Conservation (phyloP, 2,329 filamentous ascomycete genomes). For the Penicillium concentricum region DNA sequence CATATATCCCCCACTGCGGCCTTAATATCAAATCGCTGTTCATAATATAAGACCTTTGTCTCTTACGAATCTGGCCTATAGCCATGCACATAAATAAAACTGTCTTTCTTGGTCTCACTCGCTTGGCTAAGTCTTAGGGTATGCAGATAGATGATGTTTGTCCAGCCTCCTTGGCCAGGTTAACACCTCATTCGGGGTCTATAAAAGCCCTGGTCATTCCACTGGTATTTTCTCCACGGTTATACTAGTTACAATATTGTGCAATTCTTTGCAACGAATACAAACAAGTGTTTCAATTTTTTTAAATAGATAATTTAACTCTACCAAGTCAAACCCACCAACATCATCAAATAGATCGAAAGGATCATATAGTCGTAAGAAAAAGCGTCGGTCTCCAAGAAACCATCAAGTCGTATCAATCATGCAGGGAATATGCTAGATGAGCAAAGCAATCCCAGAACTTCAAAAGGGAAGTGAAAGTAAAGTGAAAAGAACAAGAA, state of each 20-base stretch:
- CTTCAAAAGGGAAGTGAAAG: neutral
- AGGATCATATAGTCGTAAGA: constrained; percentile 8
- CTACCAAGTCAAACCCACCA: neutral
- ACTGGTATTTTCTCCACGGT: neutral
- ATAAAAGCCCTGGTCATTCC: neutral
- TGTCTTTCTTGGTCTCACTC: neutral
- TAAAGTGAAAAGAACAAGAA: neutral
- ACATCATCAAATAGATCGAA: constrained; percentile 2
- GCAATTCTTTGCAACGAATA: neutral
- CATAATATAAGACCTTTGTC: too few relatives aligned
- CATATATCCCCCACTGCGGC: too few relatives aligned
- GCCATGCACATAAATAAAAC: neutral
- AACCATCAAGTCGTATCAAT: constrained; percentile 18
- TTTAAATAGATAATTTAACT: neutral
- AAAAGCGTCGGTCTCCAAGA: neutral
- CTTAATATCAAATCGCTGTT: too few relatives aligned
- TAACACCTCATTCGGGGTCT: neutral
- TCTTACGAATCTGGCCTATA: too few relatives aligned
- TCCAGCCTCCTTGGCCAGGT: too few relatives aligned
- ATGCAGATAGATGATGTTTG: neutral
- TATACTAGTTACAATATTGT: too few relatives aligned
- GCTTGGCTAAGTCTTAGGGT: too few relatives aligned
- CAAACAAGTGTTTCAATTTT: neutral
- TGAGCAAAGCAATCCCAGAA: constrained; percentile 8
- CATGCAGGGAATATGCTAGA: constrained; percentile 10